Evolutionary conservation across 495 filamentous ascomycete species (phyloP).

Genomic region (Polyplosphaeria fusca): DNA sequence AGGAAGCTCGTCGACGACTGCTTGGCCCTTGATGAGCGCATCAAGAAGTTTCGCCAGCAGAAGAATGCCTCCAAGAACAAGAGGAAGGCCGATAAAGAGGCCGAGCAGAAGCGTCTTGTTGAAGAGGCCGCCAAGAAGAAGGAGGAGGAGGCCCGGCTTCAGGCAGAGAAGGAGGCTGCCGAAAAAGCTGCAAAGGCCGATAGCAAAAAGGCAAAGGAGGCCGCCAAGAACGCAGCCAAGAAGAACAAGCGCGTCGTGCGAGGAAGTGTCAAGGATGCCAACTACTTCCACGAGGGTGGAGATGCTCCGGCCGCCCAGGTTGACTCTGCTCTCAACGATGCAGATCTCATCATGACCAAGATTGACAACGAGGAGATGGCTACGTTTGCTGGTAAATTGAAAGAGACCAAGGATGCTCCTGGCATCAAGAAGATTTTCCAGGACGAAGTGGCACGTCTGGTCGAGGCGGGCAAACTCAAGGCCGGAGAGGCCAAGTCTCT

Average conservation of each 20-base stretch:
- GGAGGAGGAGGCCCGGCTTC: conserved; percentile 70
- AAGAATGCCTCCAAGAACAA: conserved; percentile 91
- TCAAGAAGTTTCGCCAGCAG: conserved; percentile 92
- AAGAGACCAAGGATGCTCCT: conserved; percentile 53
- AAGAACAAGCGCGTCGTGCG: conserved; percentile 98
- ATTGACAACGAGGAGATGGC: conserved; percentile 86
- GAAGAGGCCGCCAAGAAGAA: conserved; percentile 76
- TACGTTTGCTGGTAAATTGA: conserved; percentile 70
- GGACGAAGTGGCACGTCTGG: conserved; percentile 69
- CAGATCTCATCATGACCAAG: conserved; percentile 85
- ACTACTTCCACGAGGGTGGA: conserved; percentile 74
- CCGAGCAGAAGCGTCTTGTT: conserved; percentile 74
- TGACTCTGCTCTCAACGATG: conserved; percentile 77
- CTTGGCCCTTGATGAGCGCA: conserved; percentile 80
- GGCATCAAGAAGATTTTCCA: conserved; percentile 63
- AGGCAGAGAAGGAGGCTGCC: conserved; percentile 78
- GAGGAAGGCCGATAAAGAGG: conserved; percentile 86
- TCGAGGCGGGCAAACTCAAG: conserved; percentile 78
- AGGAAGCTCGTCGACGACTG: conserved; percentile 84
- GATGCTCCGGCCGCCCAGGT: conserved; percentile 70
- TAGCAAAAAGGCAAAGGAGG: conserved; percentile 95
- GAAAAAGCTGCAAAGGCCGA: conserved; percentile 78
- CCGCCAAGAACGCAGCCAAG: conserved; percentile 95
- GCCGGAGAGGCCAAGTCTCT: conserved; percentile 58
- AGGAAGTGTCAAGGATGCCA: conserved; percentile 87